Base-by-base conservation (phyloP, 495 filamentous ascomycete genomes). In the Daldinia grandis region DNA sequence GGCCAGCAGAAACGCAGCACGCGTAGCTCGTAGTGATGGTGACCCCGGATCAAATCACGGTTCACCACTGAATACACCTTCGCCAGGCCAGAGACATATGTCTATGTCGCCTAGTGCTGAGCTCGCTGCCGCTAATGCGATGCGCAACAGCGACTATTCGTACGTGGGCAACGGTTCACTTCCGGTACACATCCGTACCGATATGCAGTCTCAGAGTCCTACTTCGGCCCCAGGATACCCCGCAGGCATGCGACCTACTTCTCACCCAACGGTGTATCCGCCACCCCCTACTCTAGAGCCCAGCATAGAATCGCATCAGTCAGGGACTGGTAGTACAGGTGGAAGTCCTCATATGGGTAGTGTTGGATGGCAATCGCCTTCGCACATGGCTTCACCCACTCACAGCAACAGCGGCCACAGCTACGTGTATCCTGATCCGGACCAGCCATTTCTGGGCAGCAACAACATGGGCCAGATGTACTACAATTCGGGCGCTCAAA, bases 211-310 rank as follows among this genome's bases (percentile, higher is more conserved):
- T 66, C 87, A 86, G 15, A 93, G 90, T 72, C 89, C 93, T 35
- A 80, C 88, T 58, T 82, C 88, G 77, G 81, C 86, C 77, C 68
- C 91, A 77, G 64, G 86, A 85, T 89, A 95, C 88, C 72, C 81
- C 64, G 80, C 81, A 28, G 78, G 78, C 15, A 83, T 87, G 77
- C 82, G 86, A 35, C 86, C 87, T 19, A 86, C 88, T 1, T 97
- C 94, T 19, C 93, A 97, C 79, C 94, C 94, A 0, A 88, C 81
- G 9, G 86, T 83, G 47, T 97, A 94, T 75, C 91, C 87, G 25
- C 93, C 92, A 7, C 95, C 95, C 0, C 89, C 91, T 38, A 92
- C 93, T 33, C 85, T 99, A 5, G 95, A 99, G 76, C 95, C 95
- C 24, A 94, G 91, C 49, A 84, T 93, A 35, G 93, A 93, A 74